These are phyloP conservation scores for Perkinsus marinus DNA, from an alignment of 169 alveolate species.

Conservation along the genomic window DNA sequence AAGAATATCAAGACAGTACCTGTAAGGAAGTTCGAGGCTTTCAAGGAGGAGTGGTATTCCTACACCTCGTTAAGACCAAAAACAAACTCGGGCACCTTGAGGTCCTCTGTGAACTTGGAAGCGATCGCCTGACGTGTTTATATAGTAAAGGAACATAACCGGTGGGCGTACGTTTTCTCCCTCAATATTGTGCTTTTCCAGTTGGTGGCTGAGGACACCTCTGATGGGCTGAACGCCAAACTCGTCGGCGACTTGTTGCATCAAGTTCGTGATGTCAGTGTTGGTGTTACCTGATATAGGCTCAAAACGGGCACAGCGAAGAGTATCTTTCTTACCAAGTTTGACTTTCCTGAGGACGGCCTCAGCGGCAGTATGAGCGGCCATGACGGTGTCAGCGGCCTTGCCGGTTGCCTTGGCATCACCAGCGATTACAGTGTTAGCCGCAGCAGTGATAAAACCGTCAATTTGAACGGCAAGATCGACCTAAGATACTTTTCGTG, in stretches of 20 bases:
- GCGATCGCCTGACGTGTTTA: not conserved
- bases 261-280: conserved; percentile 71
- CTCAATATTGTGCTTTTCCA: conserved; percentile 82
- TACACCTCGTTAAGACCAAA: conserved; percentile 77
- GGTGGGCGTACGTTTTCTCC: conserved; percentile 51
- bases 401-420: conserved; percentile 26
- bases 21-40: not conserved
- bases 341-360: conserved; percentile 75
- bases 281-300: conserved; percentile 67
- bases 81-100: conserved; percentile 73
- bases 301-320: not conserved
- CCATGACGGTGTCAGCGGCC: conserved; percentile 46
- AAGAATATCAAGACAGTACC: conserved; percentile 76
- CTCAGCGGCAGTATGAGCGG: conserved; percentile 79
- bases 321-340: conserved; percentile 7
- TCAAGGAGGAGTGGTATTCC: not conserved
- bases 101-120: not conserved
- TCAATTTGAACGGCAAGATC: conserved; percentile 79
- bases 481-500: not conserved
- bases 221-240: conserved; percentile 55
- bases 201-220: conserved; percentile 82
- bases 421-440: conserved; percentile 55
- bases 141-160: not conserved
- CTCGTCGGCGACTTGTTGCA: conserved; percentile 67
- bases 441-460: conserved; percentile 71